Evolutionary conservation across 129 eudicot species (phyloP), one percentile per base, ranked within the genome.

Genomic region (Lonicera japonica): DNA sequence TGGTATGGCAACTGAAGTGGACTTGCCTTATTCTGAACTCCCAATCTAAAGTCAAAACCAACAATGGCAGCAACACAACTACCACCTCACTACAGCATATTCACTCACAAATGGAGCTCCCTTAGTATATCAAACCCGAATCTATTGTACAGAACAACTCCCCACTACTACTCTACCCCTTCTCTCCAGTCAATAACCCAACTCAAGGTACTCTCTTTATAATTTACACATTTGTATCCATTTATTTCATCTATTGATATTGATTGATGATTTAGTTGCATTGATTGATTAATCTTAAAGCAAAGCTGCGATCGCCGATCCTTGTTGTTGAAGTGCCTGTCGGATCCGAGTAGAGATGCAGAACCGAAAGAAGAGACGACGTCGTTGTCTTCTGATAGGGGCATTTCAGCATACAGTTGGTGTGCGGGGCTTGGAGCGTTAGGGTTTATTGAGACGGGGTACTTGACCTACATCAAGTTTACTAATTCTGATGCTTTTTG

Each of bases 401-500:
- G 75, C 90, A 72, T 70, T 82, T 81, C 96, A 54, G 62, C 90
- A 66, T 91, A 87, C 73, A 84, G 54, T 66, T 91, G 94, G 97
- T 84, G 79, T 73, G 95, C 90, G 21, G 94, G 71, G 9, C 84
- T 91, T 20, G 96, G 95, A 52, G 92, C 80, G 29, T 43, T 94
- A 46, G 99, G 99, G 46, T 88, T 88, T 64, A 54, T 85, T 41
- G 99, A 94, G 79, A 88, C 99, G 0, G 57, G 79, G 38, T 94
- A 94, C 65, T 68, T 94, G 83, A 83, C 77, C 17, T 94, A 71
- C 69, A 79, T 79, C 8, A 94, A 88, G 77, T 68, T 94, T 50
- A 71, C 92, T 4, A 66, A 88, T 73, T 77, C 87, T 14, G 95
- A 88, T 20, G 96, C 87, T 5, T 83, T 88, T 76, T 94, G 99